A percentile compares a stretch with the other conserved stretches of the same genome.
Evolutionary conservation across 164 flowering plant genomes (phyloP).

Genomic region (Piper betle): DNA sequence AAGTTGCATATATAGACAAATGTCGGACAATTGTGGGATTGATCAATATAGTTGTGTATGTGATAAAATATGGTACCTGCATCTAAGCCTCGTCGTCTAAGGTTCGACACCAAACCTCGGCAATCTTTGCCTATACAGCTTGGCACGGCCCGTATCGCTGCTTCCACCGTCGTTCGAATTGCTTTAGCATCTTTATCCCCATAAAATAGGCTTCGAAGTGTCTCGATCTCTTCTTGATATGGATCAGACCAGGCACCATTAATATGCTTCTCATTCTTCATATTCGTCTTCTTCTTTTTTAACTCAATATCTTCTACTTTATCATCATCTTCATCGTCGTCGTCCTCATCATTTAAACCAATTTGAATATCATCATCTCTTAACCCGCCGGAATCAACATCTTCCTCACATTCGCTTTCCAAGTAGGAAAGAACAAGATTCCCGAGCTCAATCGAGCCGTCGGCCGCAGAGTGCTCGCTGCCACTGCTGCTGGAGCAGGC

Average conservation of each 20-base stretch:
- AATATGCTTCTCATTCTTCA: too few relatives aligned
- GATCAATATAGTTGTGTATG: too few relatives aligned
- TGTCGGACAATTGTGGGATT: too few relatives aligned
- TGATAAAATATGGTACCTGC: conserved; percentile 2
- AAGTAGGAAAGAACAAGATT: conserved; percentile 1
- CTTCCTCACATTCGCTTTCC: conserved; percentile 2
- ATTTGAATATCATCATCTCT: too few relatives aligned
- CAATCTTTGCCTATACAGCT: conserved; percentile 18
- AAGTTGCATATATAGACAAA: too few relatives aligned
- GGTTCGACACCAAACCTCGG: conserved; percentile 2
- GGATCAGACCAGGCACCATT: conserved; percentile 15
- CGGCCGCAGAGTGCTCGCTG: conserved; percentile 16
- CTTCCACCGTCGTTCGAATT: conserved; percentile 24
- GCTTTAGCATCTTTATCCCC: conserved; percentile 3
- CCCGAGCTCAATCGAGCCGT: conserved; percentile 9
- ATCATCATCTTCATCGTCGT: conserved; percentile 2
- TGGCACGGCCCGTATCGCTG: conserved; percentile 6
- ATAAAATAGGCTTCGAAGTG: conserved; percentile 21
- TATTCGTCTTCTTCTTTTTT: too few relatives aligned
- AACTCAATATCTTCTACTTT: conserved; percentile 1
- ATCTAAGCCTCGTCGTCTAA: conserved; percentile 2
- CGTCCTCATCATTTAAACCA: neutral
- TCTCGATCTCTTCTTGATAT: conserved; percentile 23
- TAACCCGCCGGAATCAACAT: neutral
- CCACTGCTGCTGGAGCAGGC: conserved; percentile 15